Base-by-base conservation (phyloP, 1,284 basidiomycete species). In the Irpex lacteus region DNA sequence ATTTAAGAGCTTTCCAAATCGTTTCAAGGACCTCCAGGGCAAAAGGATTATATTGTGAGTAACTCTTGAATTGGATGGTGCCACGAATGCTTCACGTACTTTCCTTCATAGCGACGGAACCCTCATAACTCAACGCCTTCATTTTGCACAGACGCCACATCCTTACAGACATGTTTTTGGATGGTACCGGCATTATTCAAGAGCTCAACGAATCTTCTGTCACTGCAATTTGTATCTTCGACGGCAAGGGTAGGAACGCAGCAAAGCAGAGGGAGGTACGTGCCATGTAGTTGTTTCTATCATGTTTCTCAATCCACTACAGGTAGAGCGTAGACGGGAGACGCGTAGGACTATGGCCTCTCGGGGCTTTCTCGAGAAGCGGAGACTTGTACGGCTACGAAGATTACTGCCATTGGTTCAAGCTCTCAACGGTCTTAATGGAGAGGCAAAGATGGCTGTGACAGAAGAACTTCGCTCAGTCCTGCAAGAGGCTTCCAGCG, bases 41-140 rank as follows among this genome's bases (percentile, higher is more conserved):
- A 90, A 87, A 75, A 89, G 78, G 34, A 79, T 93, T 63, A 88
- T 88, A 57, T 84, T 93, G 91, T 92, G 74, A 72, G 85, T 69
- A 40, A 63, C 61, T 8, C n/a, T 11, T 47, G 18, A n/a, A 21
- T 18, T n/a, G 50, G 19, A n/a, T n/a, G 15, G 19, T n/a, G 8
- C 8, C 18, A 8, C 18, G 19, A n/a, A 52, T 8, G 7, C 7
- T 21, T n/a, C 50, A 55, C 8, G 50, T 44, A n/a, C 60, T 57
- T 66, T 65, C 40, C 62, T 60, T 6, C 15, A 7, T 68, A 94
- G 92, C 56, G 91, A 94, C 81, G 92, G 86, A 53, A 94, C 91
- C 4, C 86, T 94, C 62, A 83, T 94, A 69, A 94, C 91, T 0
- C 90, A 91, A 71, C 84, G 91, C 13, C 81, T 93, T 55, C 89